A percentile compares a stretch with the other conserved stretches of the same genome.
These are phyloP conservation scores for Myxozyma neglecta DNA, from an alignment of 805 yeast species.

Conservation along the genomic window DNA sequence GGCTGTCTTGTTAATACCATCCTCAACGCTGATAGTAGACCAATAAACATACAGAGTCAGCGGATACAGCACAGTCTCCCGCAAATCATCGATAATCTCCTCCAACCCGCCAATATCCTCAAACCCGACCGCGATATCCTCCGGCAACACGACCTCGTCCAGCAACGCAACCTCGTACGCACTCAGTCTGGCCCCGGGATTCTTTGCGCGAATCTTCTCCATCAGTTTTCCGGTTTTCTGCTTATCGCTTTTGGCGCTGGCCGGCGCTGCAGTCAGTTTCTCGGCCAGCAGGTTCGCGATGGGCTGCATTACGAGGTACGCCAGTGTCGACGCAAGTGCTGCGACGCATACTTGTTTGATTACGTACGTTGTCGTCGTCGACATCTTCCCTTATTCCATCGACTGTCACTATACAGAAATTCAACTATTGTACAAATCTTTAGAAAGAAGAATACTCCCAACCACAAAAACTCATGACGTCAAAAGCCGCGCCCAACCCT, in stretches of 20 bases:
- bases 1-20: background rate
- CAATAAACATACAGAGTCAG: slow-evolving; percentile 48
- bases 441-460: too few relatives aligned
- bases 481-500: slow-evolving; percentile 4
- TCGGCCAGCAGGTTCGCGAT: background rate
- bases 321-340: slow-evolving; percentile 2
- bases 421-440: background rate
- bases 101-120: slow-evolving; percentile 89
- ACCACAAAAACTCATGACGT: background rate
- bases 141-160: slow-evolving; percentile 77
- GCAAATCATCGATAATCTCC: slow-evolving; percentile 73
- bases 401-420: too few relatives aligned
- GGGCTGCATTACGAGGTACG: background rate
- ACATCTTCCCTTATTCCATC: background rate
- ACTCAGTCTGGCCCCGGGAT: slow-evolving; percentile 49
- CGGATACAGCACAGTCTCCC: slow-evolving; percentile 88
- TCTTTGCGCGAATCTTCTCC: background rate
- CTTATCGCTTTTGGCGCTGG: background rate
- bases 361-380: background rate
- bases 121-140: slow-evolving; percentile 74
- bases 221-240: background rate
- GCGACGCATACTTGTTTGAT: background rate
- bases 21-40: too few relatives aligned
- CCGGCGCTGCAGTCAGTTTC: background rate
- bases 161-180: slow-evolving; percentile 77